phyloP scores from a whole-genome alignment of 768 basidiomycete genomes.

The Naganishia randhawae region DNA sequence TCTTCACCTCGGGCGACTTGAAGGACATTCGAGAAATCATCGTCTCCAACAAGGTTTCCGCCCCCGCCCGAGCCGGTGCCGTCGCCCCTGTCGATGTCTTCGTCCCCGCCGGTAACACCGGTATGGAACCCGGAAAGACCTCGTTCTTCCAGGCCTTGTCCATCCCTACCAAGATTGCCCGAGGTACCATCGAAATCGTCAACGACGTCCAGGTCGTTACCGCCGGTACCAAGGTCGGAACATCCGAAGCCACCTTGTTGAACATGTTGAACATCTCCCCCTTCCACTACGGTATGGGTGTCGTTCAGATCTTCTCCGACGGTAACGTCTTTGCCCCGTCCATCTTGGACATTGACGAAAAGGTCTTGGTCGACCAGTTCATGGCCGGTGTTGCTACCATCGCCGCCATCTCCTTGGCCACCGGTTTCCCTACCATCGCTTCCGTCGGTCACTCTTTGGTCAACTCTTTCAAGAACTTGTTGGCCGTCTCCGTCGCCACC shows the following conservation, averaged over 20 bases:
- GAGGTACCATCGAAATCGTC: slow-evolving; percentile 99
- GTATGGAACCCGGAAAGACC: slow-evolving; percentile 99
- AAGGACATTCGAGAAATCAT: slow-evolving; percentile 93
- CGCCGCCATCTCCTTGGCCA: slow-evolving; percentile 89
- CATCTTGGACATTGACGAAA: slow-evolving; percentile 89
- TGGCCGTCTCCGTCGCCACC: slow-evolving; percentile 80
- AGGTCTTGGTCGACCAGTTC: slow-evolving; percentile 87
- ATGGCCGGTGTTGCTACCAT: slow-evolving; percentile 88
- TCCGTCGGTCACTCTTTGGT: slow-evolving; percentile 92
- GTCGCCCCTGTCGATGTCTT: slow-evolving; percentile 85
- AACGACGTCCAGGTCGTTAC: slow-evolving; percentile 91
- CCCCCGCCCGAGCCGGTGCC: slow-evolving; percentile 97
- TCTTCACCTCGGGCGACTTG: slow-evolving; percentile 87
- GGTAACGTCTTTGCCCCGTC: slow-evolving; percentile 85
- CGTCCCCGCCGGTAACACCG: slow-evolving; percentile 94
- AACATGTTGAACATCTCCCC: slow-evolving; percentile 99
- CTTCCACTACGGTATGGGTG: slow-evolving; percentile 99
- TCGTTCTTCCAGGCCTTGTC: slow-evolving; percentile 99
- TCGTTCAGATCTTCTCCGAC: slow-evolving; percentile 90
- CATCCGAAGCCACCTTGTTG: slow-evolving; percentile 93
- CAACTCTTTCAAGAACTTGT: slow-evolving; percentile 98
- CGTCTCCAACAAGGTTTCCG: slow-evolving; percentile 93
- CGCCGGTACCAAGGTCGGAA: slow-evolving; percentile 87
- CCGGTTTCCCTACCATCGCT: slow-evolving; percentile 92
- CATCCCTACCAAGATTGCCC: slow-evolving; percentile 99